These are phyloP conservation scores for Kazachstania taianensis DNA, from an alignment of 805 yeast species.

Conservation along the genomic window DNA sequence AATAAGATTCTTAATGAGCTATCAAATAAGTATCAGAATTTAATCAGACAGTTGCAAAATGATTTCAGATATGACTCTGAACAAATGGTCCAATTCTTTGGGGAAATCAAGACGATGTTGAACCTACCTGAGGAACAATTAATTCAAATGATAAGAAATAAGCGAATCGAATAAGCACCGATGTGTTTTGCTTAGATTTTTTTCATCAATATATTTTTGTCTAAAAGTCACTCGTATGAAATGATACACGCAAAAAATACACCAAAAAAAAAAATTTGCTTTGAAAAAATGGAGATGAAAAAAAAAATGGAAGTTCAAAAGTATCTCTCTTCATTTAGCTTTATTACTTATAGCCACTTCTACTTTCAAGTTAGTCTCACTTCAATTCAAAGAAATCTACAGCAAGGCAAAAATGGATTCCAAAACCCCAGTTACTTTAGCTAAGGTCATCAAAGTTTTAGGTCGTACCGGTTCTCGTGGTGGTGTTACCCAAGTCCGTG, in stretches of 20 bases:
- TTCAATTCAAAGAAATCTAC: background rate
- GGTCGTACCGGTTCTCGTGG: conserved; percentile 99
- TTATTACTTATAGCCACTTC: background rate
- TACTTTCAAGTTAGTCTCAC: background rate
- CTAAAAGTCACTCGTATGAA: conserved; percentile 17
- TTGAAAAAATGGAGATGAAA: too few species aligned
- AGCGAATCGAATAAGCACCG: background rate
- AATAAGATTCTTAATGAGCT: conserved; percentile 28
- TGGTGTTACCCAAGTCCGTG: conserved; percentile 98
- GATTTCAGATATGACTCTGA: conserved; percentile 31
- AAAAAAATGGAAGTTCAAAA: too few species aligned
- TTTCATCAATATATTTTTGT: too few species aligned
- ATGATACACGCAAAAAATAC: conserved; percentile 11
- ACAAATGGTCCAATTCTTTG: conserved; percentile 28
- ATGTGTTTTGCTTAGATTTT: too few species aligned
- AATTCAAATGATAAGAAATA: conserved; percentile 4
- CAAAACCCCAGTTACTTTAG: conserved; percentile 94
- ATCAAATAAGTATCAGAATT: conserved; percentile 27
- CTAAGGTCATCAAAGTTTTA: conserved; percentile 98
- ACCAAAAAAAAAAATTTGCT: background rate
- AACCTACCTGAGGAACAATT: conserved; percentile 27
- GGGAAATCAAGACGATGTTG: conserved; percentile 29
- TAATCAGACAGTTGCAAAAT: conserved; percentile 27
- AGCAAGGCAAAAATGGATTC: conserved; percentile 28
- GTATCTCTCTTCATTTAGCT: too few species aligned